phyloP scores from a whole-genome alignment of 169 alveolate genomes.

The Cryptosporidium bovis region DNA sequence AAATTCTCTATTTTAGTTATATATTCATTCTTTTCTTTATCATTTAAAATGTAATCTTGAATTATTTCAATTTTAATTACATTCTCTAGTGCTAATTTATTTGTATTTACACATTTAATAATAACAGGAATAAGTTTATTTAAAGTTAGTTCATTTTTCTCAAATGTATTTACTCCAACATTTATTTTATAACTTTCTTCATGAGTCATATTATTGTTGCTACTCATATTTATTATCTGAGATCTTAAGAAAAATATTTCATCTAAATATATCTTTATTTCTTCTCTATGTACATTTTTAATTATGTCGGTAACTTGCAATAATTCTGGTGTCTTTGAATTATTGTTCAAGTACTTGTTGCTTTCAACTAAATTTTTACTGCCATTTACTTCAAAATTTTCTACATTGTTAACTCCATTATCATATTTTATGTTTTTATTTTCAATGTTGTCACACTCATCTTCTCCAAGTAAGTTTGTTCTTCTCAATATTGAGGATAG shows the following conservation, averaged over 20 bases:
- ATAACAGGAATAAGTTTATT: neutral
- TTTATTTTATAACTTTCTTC: neutral
- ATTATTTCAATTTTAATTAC: conserved; percentile 16
- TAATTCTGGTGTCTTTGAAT: conserved; percentile 21
- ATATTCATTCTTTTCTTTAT: conserved; percentile 22
- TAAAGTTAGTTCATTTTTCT: neutral
- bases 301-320: conserved; percentile 59
- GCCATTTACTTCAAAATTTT: neutral
- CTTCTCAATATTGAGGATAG: conserved; percentile 61
- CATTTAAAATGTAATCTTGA: neutral
- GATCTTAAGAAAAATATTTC: conserved; percentile 60
- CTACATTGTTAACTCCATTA: neutral
- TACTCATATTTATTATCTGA: conserved; percentile 30
- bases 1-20: conserved; percentile 30
- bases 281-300: conserved; percentile 63
- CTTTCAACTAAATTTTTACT: neutral
- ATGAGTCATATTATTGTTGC: neutral
- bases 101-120: neutral
- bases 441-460: neutral
- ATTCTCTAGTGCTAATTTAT: neutral
- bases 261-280: conserved; percentile 52
- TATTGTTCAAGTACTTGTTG: neutral
- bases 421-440: neutral
- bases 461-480: conserved; percentile 51
- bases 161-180: neutral